A percentile compares a stretch with the other conserved stretches of the same genome.
phyloP scores from a whole-genome alignment of 306 rosid genomes.

The Senna siamea region DNA sequence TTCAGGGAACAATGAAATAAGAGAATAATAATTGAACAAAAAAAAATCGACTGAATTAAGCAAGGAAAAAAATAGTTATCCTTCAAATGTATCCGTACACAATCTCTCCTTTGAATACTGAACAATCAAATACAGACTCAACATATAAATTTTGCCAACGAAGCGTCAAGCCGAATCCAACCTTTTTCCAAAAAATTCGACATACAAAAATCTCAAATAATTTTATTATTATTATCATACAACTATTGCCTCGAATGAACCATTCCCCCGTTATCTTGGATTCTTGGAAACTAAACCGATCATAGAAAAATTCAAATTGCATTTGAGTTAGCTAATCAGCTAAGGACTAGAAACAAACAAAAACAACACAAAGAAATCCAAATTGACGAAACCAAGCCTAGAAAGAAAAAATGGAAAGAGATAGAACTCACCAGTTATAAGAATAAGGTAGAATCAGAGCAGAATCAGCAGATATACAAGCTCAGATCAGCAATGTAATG shows the following conservation, averaged over 20 bases:
- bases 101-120: not conserved
- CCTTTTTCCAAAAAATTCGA: slow-evolving; percentile 10
- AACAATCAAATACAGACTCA: slow-evolving; percentile 9
- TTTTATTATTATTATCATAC: not conserved
- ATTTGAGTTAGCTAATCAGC: slow-evolving; percentile 37
- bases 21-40: no score
- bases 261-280: slow-evolving; percentile 31
- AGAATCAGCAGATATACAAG: slow-evolving; percentile 16
- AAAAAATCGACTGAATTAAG: not conserved
- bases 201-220: not conserved
- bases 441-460: slow-evolving; percentile 32
- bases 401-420: slow-evolving; percentile 25
- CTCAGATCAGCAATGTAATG: slow-evolving; percentile 62
- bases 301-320: slow-evolving; percentile 45
- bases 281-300: slow-evolving; percentile 42
- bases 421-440: slow-evolving; percentile 50
- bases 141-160: not conserved
- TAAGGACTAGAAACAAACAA: slow-evolving; percentile 26
- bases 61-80: not conserved
- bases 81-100: slow-evolving; percentile 23
- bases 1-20: slow-evolving; percentile 28
- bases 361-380: slow-evolving; percentile 18
- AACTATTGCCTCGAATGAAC: slow-evolving; percentile 15
- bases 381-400: slow-evolving; percentile 30
- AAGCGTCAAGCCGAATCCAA: slow-evolving; percentile 32